Evolutionary conservation across 108 stramenopile species (phyloP).

Genomic region (Cyclotella baltica): DNA sequence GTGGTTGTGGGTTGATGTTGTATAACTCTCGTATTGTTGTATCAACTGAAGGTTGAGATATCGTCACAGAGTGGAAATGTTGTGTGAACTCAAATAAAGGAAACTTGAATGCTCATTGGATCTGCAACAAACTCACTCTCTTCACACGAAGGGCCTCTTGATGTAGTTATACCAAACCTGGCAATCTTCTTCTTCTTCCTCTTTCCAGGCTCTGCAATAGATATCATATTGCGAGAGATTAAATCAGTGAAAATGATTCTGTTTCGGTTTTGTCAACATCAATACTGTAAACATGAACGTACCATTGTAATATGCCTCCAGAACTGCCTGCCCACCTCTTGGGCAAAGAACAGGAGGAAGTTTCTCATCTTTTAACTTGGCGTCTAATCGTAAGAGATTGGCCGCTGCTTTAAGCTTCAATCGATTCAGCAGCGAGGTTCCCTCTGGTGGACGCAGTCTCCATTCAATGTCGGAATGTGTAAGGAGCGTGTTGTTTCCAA

Average conservation of each 20-base stretch:
- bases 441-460: conserved; percentile 71
- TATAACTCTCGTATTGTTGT: conserved; percentile 73
- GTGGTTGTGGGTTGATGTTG: conserved; percentile 42
- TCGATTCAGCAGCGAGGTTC: conserved; percentile 44
- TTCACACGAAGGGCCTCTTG: conserved; percentile 64
- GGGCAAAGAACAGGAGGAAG: conserved; percentile 71
- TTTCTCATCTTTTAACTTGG: conserved; percentile 45
- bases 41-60: conserved; percentile 47
- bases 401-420: conserved; percentile 61
- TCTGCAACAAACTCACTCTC: conserved; percentile 39
- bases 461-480: conserved; percentile 71
- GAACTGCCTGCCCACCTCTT: conserved; percentile 63
- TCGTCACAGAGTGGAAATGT: neutral
- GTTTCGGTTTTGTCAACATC: too few relatives aligned
- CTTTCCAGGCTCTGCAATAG: conserved; percentile 32
- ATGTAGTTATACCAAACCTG: conserved; percentile 80
- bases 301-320: conserved; percentile 69
- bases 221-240: too few relatives aligned
- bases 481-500: neutral
- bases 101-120: neutral
- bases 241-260: too few relatives aligned
- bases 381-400: conserved; percentile 59
- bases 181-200: conserved; percentile 64
- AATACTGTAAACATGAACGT: too few relatives aligned
- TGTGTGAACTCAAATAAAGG: neutral